phyloP scores from a whole-genome alignment of 805 yeast genomes.

The Pichia exigua region DNA sequence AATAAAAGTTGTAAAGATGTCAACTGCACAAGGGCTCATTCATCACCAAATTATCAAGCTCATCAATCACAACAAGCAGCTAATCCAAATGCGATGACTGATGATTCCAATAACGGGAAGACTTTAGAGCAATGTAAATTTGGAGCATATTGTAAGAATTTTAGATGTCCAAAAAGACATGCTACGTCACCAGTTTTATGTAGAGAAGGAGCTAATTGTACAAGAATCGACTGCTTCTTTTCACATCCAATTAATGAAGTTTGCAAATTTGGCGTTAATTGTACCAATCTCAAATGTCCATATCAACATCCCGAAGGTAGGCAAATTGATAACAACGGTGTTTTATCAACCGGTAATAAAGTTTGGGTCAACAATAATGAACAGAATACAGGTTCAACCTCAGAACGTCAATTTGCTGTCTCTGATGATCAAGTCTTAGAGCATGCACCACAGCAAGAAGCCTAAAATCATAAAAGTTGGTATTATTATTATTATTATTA shows the following conservation, averaged over 20 bases:
- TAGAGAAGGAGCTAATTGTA: slow-evolving; percentile 74
- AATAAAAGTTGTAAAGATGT: slow-evolving; percentile 58
- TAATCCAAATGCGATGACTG: neutral
- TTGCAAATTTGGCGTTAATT: slow-evolving; percentile 72
- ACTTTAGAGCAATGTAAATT: slow-evolving; percentile 78
- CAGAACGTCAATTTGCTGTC: slow-evolving; percentile 67
- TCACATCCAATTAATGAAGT: slow-evolving; percentile 73
- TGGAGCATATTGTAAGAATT: slow-evolving; percentile 68
- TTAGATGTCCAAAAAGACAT: slow-evolving; percentile 76
- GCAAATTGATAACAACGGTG: slow-evolving; percentile 22
- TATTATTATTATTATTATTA: no score
- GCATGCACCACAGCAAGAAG: slow-evolving; percentile 48
- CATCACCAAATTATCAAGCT: slow-evolving; percentile 50
- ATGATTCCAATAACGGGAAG: slow-evolving; percentile 12
- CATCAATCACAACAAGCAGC: neutral
- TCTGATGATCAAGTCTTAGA: slow-evolving; percentile 69
- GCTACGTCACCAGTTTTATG: slow-evolving; percentile 68
- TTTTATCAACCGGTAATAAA: slow-evolving; percentile 16
- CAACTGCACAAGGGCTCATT: slow-evolving; percentile 69
- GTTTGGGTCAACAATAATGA: slow-evolving; percentile 27
- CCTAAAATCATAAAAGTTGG: neutral
- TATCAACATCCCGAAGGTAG: slow-evolving; percentile 82
- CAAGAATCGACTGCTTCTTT: slow-evolving; percentile 73
- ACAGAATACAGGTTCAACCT: slow-evolving; percentile 31
- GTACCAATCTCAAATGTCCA: slow-evolving; percentile 64